phyloP scores from a whole-genome alignment of 2,329 filamentous ascomycete genomes.

The Neonectria ditissima region DNA sequence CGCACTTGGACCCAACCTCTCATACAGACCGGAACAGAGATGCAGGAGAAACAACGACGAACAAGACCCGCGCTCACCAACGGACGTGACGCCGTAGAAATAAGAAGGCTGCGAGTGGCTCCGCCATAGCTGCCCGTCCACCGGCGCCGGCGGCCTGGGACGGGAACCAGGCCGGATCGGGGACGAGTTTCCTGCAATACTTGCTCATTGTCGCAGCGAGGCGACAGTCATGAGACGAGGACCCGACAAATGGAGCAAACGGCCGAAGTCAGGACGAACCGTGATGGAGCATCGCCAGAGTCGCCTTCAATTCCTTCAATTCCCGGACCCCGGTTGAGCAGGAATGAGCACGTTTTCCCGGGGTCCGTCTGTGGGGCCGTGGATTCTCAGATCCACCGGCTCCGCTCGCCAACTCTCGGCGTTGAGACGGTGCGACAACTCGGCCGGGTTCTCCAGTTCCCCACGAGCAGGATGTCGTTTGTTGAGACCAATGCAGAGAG shows the following conservation, averaged over 20 bases:
- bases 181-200: slow-evolving; percentile 37
- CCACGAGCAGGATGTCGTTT: background rate
- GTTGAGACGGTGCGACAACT: slow-evolving; percentile 1
- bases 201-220: slow-evolving; percentile 38
- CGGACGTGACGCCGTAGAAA: slow-evolving; percentile 40
- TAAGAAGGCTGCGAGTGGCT: slow-evolving; percentile 34
- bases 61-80: slow-evolving; percentile 5
- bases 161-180: slow-evolving; percentile 39
- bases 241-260: background rate
- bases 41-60: slow-evolving; percentile 15
- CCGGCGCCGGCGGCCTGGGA: slow-evolving; percentile 23
- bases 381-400: slow-evolving; percentile 11
- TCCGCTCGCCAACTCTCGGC: slow-evolving; percentile 22
- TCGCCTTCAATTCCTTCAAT: background rate
- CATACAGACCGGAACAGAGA: background rate
- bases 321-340: slow-evolving; percentile 45
- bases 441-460: slow-evolving; percentile 13
- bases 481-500: background rate
- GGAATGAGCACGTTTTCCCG: slow-evolving; percentile 53
- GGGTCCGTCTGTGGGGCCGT: slow-evolving; percentile 34
- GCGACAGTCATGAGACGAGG: slow-evolving; percentile 27
- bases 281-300: background rate
- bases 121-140: background rate
- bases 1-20: slow-evolving; percentile 1
- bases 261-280: slow-evolving; percentile 15